Evolutionary conservation across 352 stramenopile species (phyloP).

Genomic region (Phytophthora pseudosyringae): DNA sequence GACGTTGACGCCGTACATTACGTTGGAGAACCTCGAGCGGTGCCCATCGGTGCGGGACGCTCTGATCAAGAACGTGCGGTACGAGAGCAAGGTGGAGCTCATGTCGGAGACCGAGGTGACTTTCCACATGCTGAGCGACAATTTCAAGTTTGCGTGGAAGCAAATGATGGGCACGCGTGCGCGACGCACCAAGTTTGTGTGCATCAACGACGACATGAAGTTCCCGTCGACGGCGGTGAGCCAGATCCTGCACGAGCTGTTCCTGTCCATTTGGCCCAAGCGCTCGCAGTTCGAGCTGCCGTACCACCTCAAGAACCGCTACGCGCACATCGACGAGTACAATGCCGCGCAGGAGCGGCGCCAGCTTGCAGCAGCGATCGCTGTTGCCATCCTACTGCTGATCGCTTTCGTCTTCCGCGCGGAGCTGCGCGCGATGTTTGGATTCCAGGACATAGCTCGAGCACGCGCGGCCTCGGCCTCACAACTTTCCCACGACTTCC

Average conservation of each 20-base stretch:
- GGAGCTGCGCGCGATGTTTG: slow-evolving; percentile 61
- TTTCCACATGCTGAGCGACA: slow-evolving; percentile 96
- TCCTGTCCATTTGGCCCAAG: slow-evolving; percentile 92
- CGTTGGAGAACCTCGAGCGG: slow-evolving; percentile 58
- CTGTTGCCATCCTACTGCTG: slow-evolving; percentile 44
- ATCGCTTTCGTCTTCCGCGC: slow-evolving; percentile 60
- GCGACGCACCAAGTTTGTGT: slow-evolving; percentile 95
- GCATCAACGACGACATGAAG: slow-evolving; percentile 97
- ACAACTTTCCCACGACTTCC: slow-evolving; percentile 61
- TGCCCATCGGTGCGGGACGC: slow-evolving; percentile 57
- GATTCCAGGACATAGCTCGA: slow-evolving; percentile 73
- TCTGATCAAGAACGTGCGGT: slow-evolving; percentile 73
- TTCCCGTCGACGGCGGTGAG: slow-evolving; percentile 79
- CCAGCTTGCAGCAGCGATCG: slow-evolving; percentile 43
- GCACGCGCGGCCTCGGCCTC: slow-evolving; percentile 69
- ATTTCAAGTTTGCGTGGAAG: slow-evolving; percentile 89
- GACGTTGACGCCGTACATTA: slow-evolving; percentile 79
- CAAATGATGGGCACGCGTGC: slow-evolving; percentile 93
- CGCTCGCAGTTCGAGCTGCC: slow-evolving; percentile 93
- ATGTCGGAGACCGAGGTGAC: slow-evolving; percentile 90
- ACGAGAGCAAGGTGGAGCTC: slow-evolving; percentile 65
- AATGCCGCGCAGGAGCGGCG: slow-evolving; percentile 54
- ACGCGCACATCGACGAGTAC: slow-evolving; percentile 86
- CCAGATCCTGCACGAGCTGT: slow-evolving; percentile 93
- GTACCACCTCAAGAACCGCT: slow-evolving; percentile 88